Evolutionary conservation across 345 rosid genomes (phyloP).

Genomic region (Eucalyptus tenuipes): DNA sequence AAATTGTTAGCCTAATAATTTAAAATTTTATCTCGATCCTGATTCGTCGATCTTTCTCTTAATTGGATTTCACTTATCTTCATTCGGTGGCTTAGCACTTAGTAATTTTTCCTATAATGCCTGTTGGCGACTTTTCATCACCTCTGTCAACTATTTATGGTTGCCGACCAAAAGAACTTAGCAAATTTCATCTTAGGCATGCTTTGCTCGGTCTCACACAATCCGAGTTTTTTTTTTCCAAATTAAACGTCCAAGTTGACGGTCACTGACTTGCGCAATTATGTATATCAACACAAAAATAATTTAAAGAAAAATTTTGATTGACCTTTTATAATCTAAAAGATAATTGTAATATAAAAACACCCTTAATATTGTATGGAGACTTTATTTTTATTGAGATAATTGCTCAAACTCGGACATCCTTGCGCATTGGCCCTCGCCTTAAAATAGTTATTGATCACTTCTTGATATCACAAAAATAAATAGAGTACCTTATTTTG

Average conservation of each 20-base stretch:
- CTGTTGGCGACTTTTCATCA: accelerated
- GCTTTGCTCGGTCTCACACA: not conserved
- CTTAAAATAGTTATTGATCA: not conserved
- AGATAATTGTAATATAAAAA: not conserved
- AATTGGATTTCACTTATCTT: not conserved
- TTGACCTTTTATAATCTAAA: not conserved
- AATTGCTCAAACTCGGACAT: not conserved
- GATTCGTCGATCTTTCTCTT: accelerated
- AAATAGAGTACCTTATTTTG: not conserved
- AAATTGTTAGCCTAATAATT: too few species aligned
- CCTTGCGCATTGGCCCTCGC: not conserved
- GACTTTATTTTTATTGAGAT: not conserved
- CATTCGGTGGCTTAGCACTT: accelerated
- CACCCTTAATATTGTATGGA: not conserved
- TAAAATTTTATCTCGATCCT: not conserved
- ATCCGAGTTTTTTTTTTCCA: too few species aligned
- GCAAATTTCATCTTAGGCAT: not conserved
- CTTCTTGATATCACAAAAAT: not conserved
- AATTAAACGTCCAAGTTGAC: not conserved
- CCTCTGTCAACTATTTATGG: not conserved
- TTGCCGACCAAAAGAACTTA: not conserved
- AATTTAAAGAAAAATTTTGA: not conserved
- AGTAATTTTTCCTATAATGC: not conserved
- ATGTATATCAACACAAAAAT: not conserved
- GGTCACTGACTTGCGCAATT: not conserved